These are phyloP conservation scores for Cladosporium sp. DNA, from an alignment of 2,329 filamentous ascomycete species.

Conservation along the genomic window DNA sequence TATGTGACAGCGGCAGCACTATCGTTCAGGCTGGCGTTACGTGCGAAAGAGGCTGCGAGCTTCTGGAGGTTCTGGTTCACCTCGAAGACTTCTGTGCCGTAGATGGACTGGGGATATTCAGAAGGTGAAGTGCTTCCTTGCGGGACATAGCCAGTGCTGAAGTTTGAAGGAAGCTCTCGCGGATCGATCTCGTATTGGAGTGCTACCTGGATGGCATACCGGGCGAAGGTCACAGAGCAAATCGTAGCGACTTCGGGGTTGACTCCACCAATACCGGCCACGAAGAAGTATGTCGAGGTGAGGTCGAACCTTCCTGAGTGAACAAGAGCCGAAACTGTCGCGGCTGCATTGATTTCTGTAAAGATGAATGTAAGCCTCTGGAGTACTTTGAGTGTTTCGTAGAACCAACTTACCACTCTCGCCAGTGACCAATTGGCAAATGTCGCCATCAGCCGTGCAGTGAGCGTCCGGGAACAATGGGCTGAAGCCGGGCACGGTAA, in stretches of 20 bases:
- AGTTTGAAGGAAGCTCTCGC: constrained; percentile 66
- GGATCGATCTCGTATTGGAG: constrained; percentile 75
- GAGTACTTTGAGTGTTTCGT: not conserved
- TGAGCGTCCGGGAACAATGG: constrained; percentile 48
- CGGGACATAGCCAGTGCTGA: constrained; percentile 67
- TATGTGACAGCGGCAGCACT: constrained; percentile 39
- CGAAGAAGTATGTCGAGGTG: constrained; percentile 66
- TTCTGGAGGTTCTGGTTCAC: constrained; percentile 42
- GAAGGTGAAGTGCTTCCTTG: constrained; percentile 58
- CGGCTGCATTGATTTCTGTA: constrained; percentile 71
- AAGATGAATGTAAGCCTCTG: constrained; percentile 56
- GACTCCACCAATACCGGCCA: constrained; percentile 73
- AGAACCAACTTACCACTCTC: constrained; percentile 46
- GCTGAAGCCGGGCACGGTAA: constrained; percentile 36
- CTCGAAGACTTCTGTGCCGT: constrained; percentile 47
- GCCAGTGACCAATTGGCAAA: constrained; percentile 67
- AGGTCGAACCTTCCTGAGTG: constrained; percentile 69
- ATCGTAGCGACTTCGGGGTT: constrained; percentile 68
- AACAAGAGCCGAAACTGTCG: constrained; percentile 60
- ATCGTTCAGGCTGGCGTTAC: constrained; percentile 40
- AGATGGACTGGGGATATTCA: constrained; percentile 40
- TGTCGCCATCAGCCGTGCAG: constrained; percentile 59
- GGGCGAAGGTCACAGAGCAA: constrained; percentile 65
- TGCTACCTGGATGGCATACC: constrained; percentile 71
- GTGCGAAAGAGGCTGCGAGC: constrained; percentile 37